Evolutionary conservation across 768 basidiomycete species (phyloP).

Genomic region (Trametes gibbosa): DNA sequence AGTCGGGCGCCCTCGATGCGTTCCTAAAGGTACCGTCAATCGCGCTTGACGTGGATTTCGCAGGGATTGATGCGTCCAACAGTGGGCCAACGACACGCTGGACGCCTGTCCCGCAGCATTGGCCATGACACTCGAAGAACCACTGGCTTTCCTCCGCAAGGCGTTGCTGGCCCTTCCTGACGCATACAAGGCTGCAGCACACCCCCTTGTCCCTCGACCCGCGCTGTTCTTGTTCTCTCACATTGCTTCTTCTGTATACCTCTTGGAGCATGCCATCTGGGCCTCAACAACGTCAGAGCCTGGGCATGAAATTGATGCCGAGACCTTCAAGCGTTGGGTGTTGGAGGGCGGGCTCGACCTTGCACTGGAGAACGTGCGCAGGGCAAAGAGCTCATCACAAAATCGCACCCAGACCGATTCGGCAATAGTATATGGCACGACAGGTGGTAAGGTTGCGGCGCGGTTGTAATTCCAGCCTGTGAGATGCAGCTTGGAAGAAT

Average conservation of each 20-base stretch:
- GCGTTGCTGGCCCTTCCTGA: slow-evolving; percentile 40
- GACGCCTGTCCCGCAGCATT: slow-evolving; percentile 40
- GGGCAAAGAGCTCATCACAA: not conserved
- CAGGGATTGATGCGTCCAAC: not conserved
- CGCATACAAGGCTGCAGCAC: slow-evolving; percentile 40
- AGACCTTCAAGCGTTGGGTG: slow-evolving; percentile 56
- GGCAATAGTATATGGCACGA: slow-evolving; percentile 21
- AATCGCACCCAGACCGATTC: slow-evolving; percentile 9
- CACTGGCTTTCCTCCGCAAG: slow-evolving; percentile 30
- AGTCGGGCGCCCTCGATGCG: slow-evolving; percentile 41
- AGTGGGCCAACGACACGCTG: slow-evolving; percentile 55
- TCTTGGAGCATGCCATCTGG: slow-evolving; percentile 74
- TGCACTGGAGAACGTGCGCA: slow-evolving; percentile 27
- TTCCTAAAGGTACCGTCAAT: slow-evolving; percentile 45
- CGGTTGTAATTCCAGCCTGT: not conserved
- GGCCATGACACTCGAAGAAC: slow-evolving; percentile 26
- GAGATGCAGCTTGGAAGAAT: too few relatives aligned
- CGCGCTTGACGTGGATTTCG: not conserved
- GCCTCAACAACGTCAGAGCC: slow-evolving; percentile 30
- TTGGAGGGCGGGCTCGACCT: slow-evolving; percentile 34
- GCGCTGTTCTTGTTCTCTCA: slow-evolving; percentile 59
- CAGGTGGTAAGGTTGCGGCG: not conserved
- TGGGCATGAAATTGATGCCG: slow-evolving; percentile 42
- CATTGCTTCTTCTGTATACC: slow-evolving; percentile 49
- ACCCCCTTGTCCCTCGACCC: slow-evolving; percentile 52